A percentile compares a stretch with the other conserved stretches of the same genome.
phyloP scores from a whole-genome alignment of 2,329 filamentous ascomycete species.

The Calonectria ilicicola region DNA sequence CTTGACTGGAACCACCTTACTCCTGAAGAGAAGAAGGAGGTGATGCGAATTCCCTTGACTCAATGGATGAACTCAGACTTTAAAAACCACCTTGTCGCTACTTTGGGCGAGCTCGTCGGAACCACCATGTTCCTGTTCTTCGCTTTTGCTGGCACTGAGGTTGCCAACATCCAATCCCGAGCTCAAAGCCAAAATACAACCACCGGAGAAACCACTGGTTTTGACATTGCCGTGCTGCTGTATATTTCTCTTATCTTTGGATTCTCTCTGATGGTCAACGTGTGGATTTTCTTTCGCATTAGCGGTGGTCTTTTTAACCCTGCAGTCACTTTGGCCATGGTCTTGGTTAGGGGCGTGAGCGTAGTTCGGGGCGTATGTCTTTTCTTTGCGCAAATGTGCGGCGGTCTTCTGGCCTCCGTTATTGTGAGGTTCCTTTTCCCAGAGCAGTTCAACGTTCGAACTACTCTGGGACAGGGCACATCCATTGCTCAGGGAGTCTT shows the following conservation, averaged over 20 bases:
- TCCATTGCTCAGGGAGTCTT: constrained; percentile 59
- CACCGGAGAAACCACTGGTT: constrained; percentile 56
- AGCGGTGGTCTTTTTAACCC: constrained; percentile 54
- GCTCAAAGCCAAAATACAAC: constrained; percentile 49
- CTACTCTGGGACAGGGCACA: constrained; percentile 53
- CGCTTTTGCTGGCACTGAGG: constrained; percentile 55
- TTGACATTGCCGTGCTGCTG: constrained; percentile 56
- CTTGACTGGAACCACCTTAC: constrained; percentile 55
- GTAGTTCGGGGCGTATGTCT: constrained; percentile 58
- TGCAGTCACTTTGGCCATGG: constrained; percentile 62
- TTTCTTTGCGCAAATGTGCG: constrained; percentile 64
- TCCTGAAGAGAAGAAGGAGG: constrained; percentile 54
- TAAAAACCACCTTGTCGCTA: constrained; percentile 57
- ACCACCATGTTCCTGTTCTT: constrained; percentile 59
- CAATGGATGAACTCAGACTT: constrained; percentile 60
- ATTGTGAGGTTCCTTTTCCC: constrained; percentile 57
- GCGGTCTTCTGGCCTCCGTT: constrained; percentile 56
- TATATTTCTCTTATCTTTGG: constrained; percentile 57
- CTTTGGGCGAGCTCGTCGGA: constrained; percentile 54
- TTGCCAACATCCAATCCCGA: constrained; percentile 53
- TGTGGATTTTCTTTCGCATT: constrained; percentile 62
- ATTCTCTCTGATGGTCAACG: constrained; percentile 59
- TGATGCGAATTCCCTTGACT: constrained; percentile 57
- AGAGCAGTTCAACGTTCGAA: constrained; percentile 56
- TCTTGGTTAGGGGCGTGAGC: constrained; percentile 61